Base-by-base conservation (phyloP, 495 filamentous ascomycete species). In the Parachaetomium inaequale region DNA sequence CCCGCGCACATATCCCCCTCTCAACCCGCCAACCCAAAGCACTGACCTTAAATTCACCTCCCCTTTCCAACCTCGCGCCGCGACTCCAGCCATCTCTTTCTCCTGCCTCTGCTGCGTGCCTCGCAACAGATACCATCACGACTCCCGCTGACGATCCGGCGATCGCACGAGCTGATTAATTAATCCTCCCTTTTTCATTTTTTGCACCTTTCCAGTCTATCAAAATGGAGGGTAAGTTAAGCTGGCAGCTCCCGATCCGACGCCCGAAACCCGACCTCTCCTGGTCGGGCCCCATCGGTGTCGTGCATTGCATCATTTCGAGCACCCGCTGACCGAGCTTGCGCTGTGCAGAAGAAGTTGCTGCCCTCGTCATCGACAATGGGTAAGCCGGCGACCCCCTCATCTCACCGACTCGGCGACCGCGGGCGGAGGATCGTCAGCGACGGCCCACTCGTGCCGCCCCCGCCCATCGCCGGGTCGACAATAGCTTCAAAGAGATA, bases 351-450 rank as follows among this genome's bases (percentile, higher is more conserved):
- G 94, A 98, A 84, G 94, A 98, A 89, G 94, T 98, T 82, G 94
- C 94, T 80, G 94, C 94, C 81, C 93, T 98, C 91, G 94, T 98
- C 81, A 98, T 98, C 81, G 94, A 98, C 92, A 98, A 98, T 98
- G 94, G 94, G 94, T 98, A 91, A 87, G 91, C 75, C 73, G 59
- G 23, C 55, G 58, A 60, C 43, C 60, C 53, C 59, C 58, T 57
- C 21, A 60, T 61, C 71, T 75, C 71, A 71, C 66, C 70, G 70
- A 64, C 72, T 70, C 55, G 54, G 55, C 40, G 45, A 45, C n/a
- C 10, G 60, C 60, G 63, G 63, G 58, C 61, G 60, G 61, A 63
- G 61, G 55, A 42, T 42, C 58, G 40, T 67, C 67, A 70, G 65
- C 38, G 32, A 2, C 51, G 59, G 50, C 54, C 58, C 21, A 53